Evolutionary conservation across 2,329 filamentous ascomycete species (phyloP), one percentile per base, ranked within the genome.

Genomic region (Venturia nashicola): DNA sequence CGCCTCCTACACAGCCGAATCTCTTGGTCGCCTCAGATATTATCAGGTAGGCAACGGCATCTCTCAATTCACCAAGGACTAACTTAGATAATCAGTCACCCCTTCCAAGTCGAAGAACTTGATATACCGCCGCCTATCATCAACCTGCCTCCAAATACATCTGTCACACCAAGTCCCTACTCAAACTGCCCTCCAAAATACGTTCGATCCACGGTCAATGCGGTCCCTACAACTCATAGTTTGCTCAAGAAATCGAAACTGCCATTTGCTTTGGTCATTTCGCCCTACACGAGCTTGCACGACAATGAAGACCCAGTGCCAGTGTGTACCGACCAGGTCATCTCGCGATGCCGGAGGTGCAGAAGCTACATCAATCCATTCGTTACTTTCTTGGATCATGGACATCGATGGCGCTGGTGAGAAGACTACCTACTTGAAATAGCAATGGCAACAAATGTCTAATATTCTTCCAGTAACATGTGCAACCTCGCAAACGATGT

Each of bases 401-500:
- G 94, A 59, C 94, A 99, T 77, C 85, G 94, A 72, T 99, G 94
- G 94, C 88, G 93, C 72, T 99, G 94, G 40, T 42, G 12, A 42
- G 40, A 14, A 42, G 14, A 42, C 2, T 14, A 16, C 40, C 14
- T 12, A 12, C 40, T 42, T 16, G 40, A 16, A 42, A 42, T 42
- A 8, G 40, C 40, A 42, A 42, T 4, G 40, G 14, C 85, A 94
- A 72, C 99, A 94, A 94, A 88, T 92, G 72, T 99, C 94, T 42
- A 16, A 42, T 11, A 42, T 12, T 16, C 14, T 42, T 42, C 14
- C 14, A 42, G 40, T 80, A 99, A 99, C 78, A 97, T 99, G 92
- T 99, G 94, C 77, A 97, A 96, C 76, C 81, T 99, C 68, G 97
- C 92, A 69, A 99, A 99, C 74, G 94, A 99, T 70, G 93, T 97